A percentile compares a stretch with the other conserved stretches of the same genome.
Evolutionary conservation across 2,329 filamentous ascomycete species (phyloP).

Genomic region (Dactylellina haptotyla): DNA sequence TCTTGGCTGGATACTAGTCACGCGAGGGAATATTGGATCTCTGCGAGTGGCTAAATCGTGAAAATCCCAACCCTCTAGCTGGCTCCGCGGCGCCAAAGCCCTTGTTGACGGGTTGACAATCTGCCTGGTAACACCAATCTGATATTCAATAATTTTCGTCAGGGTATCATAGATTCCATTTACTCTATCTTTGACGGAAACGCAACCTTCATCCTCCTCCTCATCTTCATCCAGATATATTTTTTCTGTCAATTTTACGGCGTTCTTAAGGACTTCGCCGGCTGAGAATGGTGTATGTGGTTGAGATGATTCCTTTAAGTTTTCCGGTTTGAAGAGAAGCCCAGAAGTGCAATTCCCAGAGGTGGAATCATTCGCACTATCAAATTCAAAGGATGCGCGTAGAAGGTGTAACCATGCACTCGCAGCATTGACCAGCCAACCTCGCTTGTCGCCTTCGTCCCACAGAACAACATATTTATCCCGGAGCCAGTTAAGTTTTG

Average conservation of each 20-base stretch:
- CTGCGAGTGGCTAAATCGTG: slow-evolving; percentile 53
- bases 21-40: slow-evolving; percentile 51
- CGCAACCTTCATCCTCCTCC: background rate
- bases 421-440: slow-evolving; percentile 59
- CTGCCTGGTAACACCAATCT: slow-evolving; percentile 40
- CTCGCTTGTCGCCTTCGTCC: slow-evolving; percentile 58
- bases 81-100: too few species aligned
- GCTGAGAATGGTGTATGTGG: slow-evolving; percentile 4
- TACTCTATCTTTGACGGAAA: slow-evolving; percentile 47
- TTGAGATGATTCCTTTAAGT: background rate
- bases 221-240: slow-evolving; percentile 4
- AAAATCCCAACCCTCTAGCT: slow-evolving; percentile 60
- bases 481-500: slow-evolving; percentile 51
- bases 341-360: background rate
- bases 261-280: background rate
- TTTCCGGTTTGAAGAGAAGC: background rate
- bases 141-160: slow-evolving; percentile 58
- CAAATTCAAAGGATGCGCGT: slow-evolving; percentile 52
- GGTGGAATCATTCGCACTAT: slow-evolving; percentile 13
- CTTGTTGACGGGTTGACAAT: background rate
- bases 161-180: slow-evolving; percentile 54
- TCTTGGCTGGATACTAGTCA: slow-evolving; percentile 39
- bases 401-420: slow-evolving; percentile 58
- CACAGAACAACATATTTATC: slow-evolving; percentile 57
- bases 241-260: background rate